Percentiles rank a stretch among this genome's conserved stretches.
Conservation (phyloP, 176 grass and related monocot species). For the Chloris gayana region DNA sequence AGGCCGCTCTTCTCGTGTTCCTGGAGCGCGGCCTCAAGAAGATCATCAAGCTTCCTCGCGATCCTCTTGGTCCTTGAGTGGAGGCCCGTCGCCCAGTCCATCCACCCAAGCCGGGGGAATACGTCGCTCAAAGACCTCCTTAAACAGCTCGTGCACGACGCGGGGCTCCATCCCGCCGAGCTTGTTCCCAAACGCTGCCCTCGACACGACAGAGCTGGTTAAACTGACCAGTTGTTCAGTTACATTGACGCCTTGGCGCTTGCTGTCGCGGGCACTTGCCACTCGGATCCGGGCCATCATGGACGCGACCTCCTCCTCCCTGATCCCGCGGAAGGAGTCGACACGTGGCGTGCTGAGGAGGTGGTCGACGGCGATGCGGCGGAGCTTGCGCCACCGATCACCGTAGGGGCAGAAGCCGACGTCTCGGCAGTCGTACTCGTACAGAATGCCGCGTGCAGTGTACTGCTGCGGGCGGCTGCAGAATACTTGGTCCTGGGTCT, state of each 20-base stretch:
- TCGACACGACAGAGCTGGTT: constrained; percentile 28
- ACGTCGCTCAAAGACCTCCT: constrained; percentile 17
- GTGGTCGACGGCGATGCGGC: constrained; percentile 41
- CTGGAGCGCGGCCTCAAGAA: constrained; percentile 41
- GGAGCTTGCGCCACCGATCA: constrained; percentile 51
- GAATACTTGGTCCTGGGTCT: constrained; percentile 39
- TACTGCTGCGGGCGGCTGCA: constrained; percentile 29
- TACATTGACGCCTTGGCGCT: constrained; percentile 29
- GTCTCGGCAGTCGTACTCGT: constrained; percentile 38
- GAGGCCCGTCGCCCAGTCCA: constrained; percentile 38
- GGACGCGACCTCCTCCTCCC: constrained; percentile 37
- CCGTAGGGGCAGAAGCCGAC: constrained; percentile 51
- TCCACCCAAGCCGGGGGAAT: constrained; percentile 31
- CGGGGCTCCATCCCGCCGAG: not conserved
- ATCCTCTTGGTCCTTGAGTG: constrained; percentile 26
- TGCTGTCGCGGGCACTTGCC: not conserved
- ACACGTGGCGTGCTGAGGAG: constrained; percentile 47
- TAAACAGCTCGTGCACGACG: not conserved
- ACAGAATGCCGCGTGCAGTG: constrained; percentile 13
- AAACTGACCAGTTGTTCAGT: constrained; percentile 32
- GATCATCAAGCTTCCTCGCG: constrained; percentile 22
- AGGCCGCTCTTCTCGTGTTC: constrained; percentile 27
- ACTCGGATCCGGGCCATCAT: constrained; percentile 24
- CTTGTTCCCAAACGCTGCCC: constrained; percentile 37
- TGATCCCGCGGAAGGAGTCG: constrained; percentile 45